These are phyloP conservation scores for Rhododendron kiyosumense DNA, from an alignment of 148 eudicot species.

Conservation along the genomic window DNA sequence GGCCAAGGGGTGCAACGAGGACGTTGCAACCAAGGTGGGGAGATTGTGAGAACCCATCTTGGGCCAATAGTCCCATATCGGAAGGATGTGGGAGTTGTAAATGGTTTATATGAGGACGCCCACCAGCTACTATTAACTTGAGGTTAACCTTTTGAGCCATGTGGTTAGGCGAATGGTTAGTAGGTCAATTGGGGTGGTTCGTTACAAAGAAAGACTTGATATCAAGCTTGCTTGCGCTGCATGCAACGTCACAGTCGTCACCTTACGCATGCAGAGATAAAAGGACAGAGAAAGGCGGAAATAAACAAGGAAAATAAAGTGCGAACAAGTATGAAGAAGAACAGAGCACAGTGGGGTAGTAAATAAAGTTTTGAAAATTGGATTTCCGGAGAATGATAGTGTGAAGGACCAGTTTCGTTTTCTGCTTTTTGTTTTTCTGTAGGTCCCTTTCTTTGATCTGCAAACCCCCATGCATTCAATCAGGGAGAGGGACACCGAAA, in stretches of 20 bases:
- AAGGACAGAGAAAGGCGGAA: background rate
- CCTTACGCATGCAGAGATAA: background rate
- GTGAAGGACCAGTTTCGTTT: background rate
- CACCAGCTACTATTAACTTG: no score
- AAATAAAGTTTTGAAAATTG: background rate
- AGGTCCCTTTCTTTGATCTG: background rate
- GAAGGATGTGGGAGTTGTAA: no score
- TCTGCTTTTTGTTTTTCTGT: background rate
- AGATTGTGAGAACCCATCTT: no score
- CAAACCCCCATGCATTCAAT: background rate
- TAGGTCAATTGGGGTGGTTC: no score
- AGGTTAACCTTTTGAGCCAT: no score
- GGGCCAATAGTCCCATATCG: no score
- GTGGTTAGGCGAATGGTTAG: no score
- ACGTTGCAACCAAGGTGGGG: no score
- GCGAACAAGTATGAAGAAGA: background rate
- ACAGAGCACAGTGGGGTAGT: background rate
- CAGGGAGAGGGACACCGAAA: background rate
- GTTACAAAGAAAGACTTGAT: background rate
- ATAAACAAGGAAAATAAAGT: background rate
- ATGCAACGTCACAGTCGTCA: background rate
- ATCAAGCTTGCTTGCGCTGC: background rate
- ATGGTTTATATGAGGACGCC: no score
- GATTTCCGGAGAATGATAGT: background rate
- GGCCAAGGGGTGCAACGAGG: no score